Evolutionary conservation across 2,329 filamentous ascomycete species (phyloP).

Genomic region (Alternaria brassicae): DNA sequence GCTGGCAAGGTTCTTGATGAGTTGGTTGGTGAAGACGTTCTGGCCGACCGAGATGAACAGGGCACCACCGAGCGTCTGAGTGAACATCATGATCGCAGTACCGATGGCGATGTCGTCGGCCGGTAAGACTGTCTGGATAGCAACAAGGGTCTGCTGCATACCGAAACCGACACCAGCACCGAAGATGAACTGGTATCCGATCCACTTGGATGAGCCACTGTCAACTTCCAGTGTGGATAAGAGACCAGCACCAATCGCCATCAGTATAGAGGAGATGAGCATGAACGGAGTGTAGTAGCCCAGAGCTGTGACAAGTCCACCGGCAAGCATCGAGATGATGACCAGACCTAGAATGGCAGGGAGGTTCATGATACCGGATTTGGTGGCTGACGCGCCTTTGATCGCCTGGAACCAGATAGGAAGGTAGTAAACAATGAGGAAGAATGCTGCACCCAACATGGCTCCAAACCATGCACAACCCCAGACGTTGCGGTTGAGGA

Average conservation of each 20-base stretch:
- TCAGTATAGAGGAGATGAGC: conserved; percentile 51
- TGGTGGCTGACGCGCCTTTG: conserved; percentile 55
- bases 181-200: conserved; percentile 51
- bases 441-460: conserved; percentile 54
- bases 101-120: conserved; percentile 55
- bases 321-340: conserved; percentile 52
- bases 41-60: conserved; percentile 59
- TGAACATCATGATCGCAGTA: conserved; percentile 58
- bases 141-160: conserved; percentile 58
- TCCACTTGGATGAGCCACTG: conserved; percentile 49
- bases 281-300: conserved; percentile 62
- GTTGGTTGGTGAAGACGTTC: conserved; percentile 59
- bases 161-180: conserved; percentile 56
- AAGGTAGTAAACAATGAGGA: conserved; percentile 56
- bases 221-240: conserved; percentile 53
- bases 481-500: conserved; percentile 56
- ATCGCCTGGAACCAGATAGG: conserved; percentile 60
- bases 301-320: conserved; percentile 49
- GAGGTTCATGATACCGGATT: conserved; percentile 58
- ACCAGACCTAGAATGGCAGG: conserved; percentile 57
- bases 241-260: conserved; percentile 57
- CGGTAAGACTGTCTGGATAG: conserved; percentile 55
- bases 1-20: conserved; percentile 52
- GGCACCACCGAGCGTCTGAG: conserved; percentile 57
- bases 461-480: conserved; percentile 52